A percentile compares a stretch with the other conserved stretches of the same genome.
phyloP scores from a whole-genome alignment of 306 rosid species.

The Vachellia collinsii region DNA sequence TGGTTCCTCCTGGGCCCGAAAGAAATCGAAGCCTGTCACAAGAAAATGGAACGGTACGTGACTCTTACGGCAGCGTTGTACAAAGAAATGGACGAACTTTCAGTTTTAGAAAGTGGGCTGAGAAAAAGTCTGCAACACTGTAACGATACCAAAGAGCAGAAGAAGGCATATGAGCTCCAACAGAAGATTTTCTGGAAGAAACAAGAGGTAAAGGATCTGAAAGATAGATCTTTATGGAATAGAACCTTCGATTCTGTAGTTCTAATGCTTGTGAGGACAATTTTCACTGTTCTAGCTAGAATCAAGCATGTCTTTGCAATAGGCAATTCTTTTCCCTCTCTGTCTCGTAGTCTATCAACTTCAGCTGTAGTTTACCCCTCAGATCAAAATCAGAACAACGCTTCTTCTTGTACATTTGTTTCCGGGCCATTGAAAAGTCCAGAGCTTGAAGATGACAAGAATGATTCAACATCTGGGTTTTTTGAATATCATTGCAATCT shows the following conservation, averaged over 20 bases:
- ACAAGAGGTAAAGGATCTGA: slow-evolving; percentile 80
- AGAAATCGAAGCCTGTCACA: slow-evolving; percentile 66
- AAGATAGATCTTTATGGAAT: slow-evolving; percentile 76
- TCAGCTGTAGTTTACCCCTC: slow-evolving; percentile 85
- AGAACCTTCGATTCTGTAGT: slow-evolving; percentile 69
- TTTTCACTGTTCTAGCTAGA: slow-evolving; percentile 73
- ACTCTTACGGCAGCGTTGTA: slow-evolving; percentile 63
- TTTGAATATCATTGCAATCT: slow-evolving; percentile 69
- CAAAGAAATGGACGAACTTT: slow-evolving; percentile 78
- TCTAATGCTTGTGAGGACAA: slow-evolving; percentile 60
- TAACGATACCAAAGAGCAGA: slow-evolving; percentile 51
- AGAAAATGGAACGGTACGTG: slow-evolving; percentile 79
- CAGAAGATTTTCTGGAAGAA: slow-evolving; percentile 85
- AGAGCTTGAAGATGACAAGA: slow-evolving; percentile 23
- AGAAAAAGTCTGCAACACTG: slow-evolving; percentile 44
- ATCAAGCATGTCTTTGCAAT: slow-evolving; percentile 79
- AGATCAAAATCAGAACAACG: slow-evolving; percentile 44
- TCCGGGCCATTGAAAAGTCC: slow-evolving; percentile 55
- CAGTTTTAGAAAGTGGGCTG: slow-evolving; percentile 54
- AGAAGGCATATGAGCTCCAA: slow-evolving; percentile 66
- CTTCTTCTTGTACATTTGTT: slow-evolving; percentile 33
- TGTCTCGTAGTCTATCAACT: slow-evolving; percentile 71
- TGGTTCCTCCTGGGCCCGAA: slow-evolving; percentile 60
- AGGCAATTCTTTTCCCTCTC: slow-evolving; percentile 46
- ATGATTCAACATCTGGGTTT: slow-evolving; percentile 44